Evolutionary conservation across 2,329 filamentous ascomycete species (phyloP).

Genomic region (Karstenula rhodostoma): DNA sequence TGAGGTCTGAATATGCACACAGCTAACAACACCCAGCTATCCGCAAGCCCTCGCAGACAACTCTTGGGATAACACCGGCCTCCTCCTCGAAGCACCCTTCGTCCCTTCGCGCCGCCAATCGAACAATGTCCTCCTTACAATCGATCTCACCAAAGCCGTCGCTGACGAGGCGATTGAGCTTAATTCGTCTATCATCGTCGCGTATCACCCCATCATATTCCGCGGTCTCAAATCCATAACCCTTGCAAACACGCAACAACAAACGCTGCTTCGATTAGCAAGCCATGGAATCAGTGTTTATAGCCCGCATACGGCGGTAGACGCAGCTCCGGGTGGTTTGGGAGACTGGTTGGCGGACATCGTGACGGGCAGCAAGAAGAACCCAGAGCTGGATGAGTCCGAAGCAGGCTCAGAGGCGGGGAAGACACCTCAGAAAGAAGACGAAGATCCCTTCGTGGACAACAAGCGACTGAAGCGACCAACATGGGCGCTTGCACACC

Average conservation of each 20-base stretch:
- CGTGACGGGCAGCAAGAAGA: constrained; percentile 66
- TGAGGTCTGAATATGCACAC: background rate
- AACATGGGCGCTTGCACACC: constrained; percentile 56
- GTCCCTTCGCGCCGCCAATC: constrained; percentile 63
- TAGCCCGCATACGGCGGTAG: constrained; percentile 92
- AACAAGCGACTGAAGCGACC: constrained; percentile 52
- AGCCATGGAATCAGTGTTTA: constrained; percentile 93
- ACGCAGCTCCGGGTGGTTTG: constrained; percentile 83
- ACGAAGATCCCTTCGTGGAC: constrained; percentile 49
- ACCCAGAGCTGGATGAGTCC: constrained; percentile 10
- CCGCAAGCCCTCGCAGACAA: constrained; percentile 88
- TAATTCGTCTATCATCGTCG: constrained; percentile 79
- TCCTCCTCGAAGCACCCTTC: constrained; percentile 74
- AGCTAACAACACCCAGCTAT: constrained; percentile 66
- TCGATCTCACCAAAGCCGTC: constrained; percentile 89
- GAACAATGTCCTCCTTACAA: constrained; percentile 79
- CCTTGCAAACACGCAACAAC: constrained; percentile 83
- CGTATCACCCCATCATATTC: constrained; percentile 98
- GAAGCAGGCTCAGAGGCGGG: constrained; percentile 13
- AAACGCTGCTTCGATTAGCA: constrained; percentile 80
- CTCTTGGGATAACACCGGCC: constrained; percentile 95
- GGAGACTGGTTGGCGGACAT: constrained; percentile 95
- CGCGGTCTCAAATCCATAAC: constrained; percentile 89
- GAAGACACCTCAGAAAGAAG: constrained; percentile 20
- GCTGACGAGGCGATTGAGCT: constrained; percentile 86